A percentile compares a stretch with the other conserved stretches of the same genome.
Evolutionary conservation across 2,329 filamentous ascomycete species (phyloP).

Genomic region (Fusarium graminum): DNA sequence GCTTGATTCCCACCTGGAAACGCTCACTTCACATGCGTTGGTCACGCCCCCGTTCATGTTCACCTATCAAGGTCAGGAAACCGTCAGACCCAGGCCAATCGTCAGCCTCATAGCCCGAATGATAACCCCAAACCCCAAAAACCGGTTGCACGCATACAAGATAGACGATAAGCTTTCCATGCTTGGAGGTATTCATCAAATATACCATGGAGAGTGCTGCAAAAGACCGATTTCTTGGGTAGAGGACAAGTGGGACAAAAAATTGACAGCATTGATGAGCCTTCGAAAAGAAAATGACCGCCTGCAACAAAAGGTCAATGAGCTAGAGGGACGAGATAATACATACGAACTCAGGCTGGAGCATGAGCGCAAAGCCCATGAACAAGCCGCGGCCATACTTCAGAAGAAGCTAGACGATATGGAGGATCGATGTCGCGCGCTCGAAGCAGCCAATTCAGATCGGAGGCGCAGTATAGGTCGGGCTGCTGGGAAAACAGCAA

Average conservation of each 20-base stretch:
- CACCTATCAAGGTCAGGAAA: conserved; percentile 54
- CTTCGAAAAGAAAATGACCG: conserved; percentile 53
- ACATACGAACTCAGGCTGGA: conserved; percentile 57
- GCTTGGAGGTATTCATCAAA: conserved; percentile 62
- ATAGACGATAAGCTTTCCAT: conserved; percentile 59
- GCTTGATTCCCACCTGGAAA: conserved; percentile 52
- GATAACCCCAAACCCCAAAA: conserved; percentile 51
- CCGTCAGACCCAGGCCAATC: conserved; percentile 58
- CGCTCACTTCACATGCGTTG: conserved; percentile 54
- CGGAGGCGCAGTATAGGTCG: conserved; percentile 41
- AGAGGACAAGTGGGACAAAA: conserved; percentile 56
- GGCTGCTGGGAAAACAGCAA: conserved; percentile 29
- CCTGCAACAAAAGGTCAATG: conserved; percentile 52
- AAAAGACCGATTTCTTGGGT: conserved; percentile 56
- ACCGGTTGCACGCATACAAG: conserved; percentile 53
- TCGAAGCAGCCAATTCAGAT: conserved; percentile 49
- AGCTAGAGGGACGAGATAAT: conserved; percentile 56
- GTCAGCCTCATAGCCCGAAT: conserved; percentile 56
- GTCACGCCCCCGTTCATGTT: conserved; percentile 55
- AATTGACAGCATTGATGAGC: conserved; percentile 46
- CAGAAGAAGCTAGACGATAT: conserved; percentile 55
- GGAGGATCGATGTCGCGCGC: conserved; percentile 49
- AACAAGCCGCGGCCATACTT: conserved; percentile 52
- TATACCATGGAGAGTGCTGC: conserved; percentile 62
- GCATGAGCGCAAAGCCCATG: conserved; percentile 54